Conservation (phyloP, 139 green algal species). For the Chlorella sp. region DNA sequence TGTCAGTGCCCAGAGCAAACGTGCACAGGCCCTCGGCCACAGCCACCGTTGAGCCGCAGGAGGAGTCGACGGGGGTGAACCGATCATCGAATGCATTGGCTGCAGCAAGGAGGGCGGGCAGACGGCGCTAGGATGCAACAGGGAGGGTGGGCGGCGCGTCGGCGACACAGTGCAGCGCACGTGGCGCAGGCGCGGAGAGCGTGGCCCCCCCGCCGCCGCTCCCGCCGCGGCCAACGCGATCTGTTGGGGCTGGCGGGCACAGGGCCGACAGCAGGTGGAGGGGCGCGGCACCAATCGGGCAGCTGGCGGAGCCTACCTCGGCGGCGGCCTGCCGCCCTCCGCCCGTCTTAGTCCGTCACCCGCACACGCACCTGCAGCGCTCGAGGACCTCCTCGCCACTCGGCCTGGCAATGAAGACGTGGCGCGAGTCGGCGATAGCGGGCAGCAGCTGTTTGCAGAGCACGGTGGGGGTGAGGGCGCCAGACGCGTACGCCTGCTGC, state of each 20-base stretch:
- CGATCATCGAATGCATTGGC: constrained; percentile 27
- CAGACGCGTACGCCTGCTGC: constrained; percentile 42
- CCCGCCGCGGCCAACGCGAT: no score
- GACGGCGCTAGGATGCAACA: no score
- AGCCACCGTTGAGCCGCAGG: constrained; percentile 62
- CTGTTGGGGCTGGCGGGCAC: no score
- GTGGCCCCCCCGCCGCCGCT: no score
- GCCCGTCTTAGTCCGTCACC: no score
- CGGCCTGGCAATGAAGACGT: constrained; percentile 47
- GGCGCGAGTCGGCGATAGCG: constrained; percentile 5
- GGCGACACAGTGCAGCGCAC: no score
- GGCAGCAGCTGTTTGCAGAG: constrained; percentile 44
- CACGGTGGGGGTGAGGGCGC: constrained; percentile 33
- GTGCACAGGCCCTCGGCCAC: constrained; percentile 65
- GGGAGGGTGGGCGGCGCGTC: no score
- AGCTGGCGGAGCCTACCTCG: no score
- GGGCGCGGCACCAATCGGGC: no score
- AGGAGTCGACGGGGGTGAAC: constrained; percentile 76
- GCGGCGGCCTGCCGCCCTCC: no score
- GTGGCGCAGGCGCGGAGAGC: no score
- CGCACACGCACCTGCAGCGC: constrained; percentile 26
- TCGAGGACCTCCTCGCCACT: constrained; percentile 38
- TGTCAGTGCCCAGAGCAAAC: constrained; percentile 87
- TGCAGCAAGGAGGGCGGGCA: constrained; percentile 6
- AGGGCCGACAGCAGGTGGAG: no score